Evolutionary conservation across 305 asterid genomes (phyloP).

Genomic region (Fraxinus greggii): DNA sequence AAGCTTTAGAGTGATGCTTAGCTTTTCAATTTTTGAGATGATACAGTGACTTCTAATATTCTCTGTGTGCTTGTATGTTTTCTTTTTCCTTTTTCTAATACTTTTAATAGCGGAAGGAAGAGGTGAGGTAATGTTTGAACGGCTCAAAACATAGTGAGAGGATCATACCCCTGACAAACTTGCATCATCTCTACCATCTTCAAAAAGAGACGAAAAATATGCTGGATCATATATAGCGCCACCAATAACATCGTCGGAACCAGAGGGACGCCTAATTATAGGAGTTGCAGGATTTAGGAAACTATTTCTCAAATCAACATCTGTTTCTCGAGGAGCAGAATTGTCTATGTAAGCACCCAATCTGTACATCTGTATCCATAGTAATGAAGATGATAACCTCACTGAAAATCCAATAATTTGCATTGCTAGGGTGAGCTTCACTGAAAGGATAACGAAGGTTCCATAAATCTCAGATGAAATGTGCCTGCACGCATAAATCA

Average conservation of each 20-base stretch:
- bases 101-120: neutral
- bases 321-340: slow-evolving; percentile 60
- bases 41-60: neutral
- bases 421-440: slow-evolving; percentile 83
- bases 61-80: neutral
- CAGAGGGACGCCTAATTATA: slow-evolving; percentile 49
- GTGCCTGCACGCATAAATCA: slow-evolving; percentile 54
- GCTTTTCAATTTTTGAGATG: neutral
- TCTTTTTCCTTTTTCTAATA: neutral
- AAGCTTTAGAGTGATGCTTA: neutral
- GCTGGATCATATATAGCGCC: slow-evolving; percentile 77
- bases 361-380: slow-evolving; percentile 97
- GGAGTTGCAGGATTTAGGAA: slow-evolving; percentile 86
- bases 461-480: slow-evolving; percentile 65
- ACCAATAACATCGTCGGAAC: slow-evolving; percentile 62
- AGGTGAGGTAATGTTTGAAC: neutral
- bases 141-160: slow-evolving; percentile 24
- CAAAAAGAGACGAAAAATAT: slow-evolving; percentile 70
- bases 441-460: slow-evolving; percentile 57
- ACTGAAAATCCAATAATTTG: slow-evolving; percentile 77
- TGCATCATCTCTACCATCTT: slow-evolving; percentile 52
- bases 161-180: slow-evolving; percentile 46
- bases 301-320: slow-evolving; percentile 73
- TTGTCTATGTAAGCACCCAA: slow-evolving; percentile 67
- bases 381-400: slow-evolving; percentile 70